Conservation (phyloP, 805 yeast species). For the Scheffersomyces amazonensis region DNA sequence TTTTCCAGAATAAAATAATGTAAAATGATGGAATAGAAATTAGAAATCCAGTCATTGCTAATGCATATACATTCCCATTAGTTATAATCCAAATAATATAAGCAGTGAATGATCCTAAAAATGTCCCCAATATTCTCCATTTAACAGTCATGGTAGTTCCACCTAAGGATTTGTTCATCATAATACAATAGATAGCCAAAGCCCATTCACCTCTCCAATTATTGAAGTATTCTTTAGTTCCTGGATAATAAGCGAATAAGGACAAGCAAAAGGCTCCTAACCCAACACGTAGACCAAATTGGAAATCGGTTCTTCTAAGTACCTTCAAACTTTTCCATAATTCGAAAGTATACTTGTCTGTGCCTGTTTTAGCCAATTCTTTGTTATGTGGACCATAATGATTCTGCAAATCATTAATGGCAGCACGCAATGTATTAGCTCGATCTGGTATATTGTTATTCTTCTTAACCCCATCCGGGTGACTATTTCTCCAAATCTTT, state of each 20-base stretch:
- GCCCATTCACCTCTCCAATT: constrained; percentile 86
- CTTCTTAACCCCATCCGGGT: not conserved
- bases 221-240: constrained; percentile 51
- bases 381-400: constrained; percentile 15
- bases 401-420: constrained; percentile 27
- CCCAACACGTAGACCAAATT: constrained; percentile 78
- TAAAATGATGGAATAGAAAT: constrained; percentile 47
- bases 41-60: constrained; percentile 49
- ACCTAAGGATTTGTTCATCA: constrained; percentile 82
- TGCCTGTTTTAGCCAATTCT: not conserved
- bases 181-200: constrained; percentile 72
- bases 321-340: constrained; percentile 51
- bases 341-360: constrained; percentile 12
- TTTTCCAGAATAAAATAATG: constrained; percentile 68
- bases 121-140: constrained; percentile 73
- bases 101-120: constrained; percentile 66
- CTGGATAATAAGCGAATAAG: constrained; percentile 61
- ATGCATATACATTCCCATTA: constrained; percentile 51
- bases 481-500: constrained; percentile 42
- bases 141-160: constrained; percentile 79
- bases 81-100: constrained; percentile 55
- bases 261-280: constrained; percentile 70
- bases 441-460: constrained; percentile 5
- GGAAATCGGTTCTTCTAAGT: constrained; percentile 64
- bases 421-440: constrained; percentile 28